Conservation (phyloP, 768 basidiomycete genomes). For the Lactifluus volemus region DNA sequence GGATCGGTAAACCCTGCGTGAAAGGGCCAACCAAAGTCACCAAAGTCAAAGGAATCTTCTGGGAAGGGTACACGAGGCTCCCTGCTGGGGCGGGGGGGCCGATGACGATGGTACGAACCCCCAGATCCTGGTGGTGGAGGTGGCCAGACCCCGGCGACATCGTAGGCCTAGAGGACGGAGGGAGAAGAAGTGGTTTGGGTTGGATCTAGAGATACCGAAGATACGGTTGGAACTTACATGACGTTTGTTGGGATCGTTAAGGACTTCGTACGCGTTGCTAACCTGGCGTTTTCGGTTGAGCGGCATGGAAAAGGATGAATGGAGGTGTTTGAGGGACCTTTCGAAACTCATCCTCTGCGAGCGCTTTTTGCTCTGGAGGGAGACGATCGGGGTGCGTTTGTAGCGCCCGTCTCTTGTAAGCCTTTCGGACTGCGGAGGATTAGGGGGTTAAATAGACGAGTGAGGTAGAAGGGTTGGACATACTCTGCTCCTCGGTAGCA, state of each 20-base stretch:
- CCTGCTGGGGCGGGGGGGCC: conserved; percentile 5
- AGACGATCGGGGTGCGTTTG: conserved; percentile 72
- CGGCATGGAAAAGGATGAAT: background rate
- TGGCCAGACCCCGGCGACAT: conserved; percentile 67
- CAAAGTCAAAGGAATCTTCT: conserved; percentile 22
- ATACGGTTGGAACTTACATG: conserved; percentile 30
- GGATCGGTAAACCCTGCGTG: conserved; percentile 60
- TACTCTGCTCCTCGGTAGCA: conserved; percentile 58
- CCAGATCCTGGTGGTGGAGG: conserved; percentile 34
- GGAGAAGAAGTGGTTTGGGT: background rate
- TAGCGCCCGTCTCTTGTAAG: conserved; percentile 66
- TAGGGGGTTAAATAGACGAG: background rate
- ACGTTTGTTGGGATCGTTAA: conserved; percentile 54
- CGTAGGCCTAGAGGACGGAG: conserved; percentile 44
- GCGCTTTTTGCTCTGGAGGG: conserved; percentile 46
- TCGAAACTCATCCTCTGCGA: conserved; percentile 51
- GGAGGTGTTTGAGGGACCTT: conserved; percentile 27
- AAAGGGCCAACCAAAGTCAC: conserved; percentile 27
- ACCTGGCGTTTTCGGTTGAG: conserved; percentile 34
- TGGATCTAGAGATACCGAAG: background rate
- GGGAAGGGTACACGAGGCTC: background rate
- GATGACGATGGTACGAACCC: conserved; percentile 5
- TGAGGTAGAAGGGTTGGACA: conserved; percentile 22
- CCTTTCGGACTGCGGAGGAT: conserved; percentile 50
- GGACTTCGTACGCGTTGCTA: conserved; percentile 71